Base-by-base conservation (phyloP, 2,329 filamentous ascomycete species). In the Penicillium sp. region DNA sequence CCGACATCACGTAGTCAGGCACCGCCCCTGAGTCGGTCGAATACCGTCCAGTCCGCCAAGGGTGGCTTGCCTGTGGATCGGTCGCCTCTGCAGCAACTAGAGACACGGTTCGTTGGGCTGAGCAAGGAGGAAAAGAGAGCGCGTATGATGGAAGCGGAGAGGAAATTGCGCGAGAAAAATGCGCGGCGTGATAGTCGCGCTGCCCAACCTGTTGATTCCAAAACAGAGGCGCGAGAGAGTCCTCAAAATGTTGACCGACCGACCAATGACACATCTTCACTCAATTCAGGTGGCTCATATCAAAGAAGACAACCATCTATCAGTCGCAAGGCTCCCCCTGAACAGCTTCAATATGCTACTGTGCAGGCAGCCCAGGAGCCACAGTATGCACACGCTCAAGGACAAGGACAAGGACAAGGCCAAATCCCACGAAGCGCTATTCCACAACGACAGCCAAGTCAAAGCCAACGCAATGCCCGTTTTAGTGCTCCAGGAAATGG, bases 51-150 rank as follows among this genome's bases (percentile, higher is more conserved):
- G 24, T 71, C 71, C 6, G 54, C 61, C 18, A 67, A 72, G 61
- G 66, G 71, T 58, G 78, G 80, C 55, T 84, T 89, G 74, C 89
- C 93, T 66, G 82, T 87, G 57, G 88, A 95, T 70, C 85, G 89
- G 66, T 97, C 93, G 61, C 94, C 95, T 52, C 81, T 99, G 52
- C 93, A 99, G 73, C 94, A 88, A 77, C 83, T 99, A 63, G 93
- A 99, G 77, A 84, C 90, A 67, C 94, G 90, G 66, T 82, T 97
- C 67, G 89, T 88, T 72, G 91, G 89, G 74, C 93, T 97, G 72
- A 96, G 89, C 71, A 97, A 97, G 72, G 92, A 97, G 74, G 92
- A 97, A 74, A 95, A 96, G 72, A 83, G 93, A 62, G 91, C 91
- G 8, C 83, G 90, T 47, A 85, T 93, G 4, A 83, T 91, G 68